Base-by-base conservation (phyloP, 768 basidiomycete species). In the Trichaptum fuscoviolaceum region DNA sequence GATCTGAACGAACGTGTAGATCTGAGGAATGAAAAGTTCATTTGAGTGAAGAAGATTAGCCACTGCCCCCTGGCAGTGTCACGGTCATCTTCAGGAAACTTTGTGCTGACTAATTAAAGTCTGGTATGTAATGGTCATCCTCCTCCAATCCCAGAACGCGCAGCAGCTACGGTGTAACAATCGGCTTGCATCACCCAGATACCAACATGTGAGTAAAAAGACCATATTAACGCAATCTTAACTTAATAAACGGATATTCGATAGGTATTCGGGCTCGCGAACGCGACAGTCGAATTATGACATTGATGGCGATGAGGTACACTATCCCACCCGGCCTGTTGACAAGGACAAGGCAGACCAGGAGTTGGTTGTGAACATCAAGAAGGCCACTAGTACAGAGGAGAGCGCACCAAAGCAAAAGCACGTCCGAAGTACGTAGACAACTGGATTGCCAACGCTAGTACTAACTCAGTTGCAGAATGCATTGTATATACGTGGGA, bases 401-500 rank as follows among this genome's bases (percentile, higher is more conserved):
- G 97, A 99, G 81, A 86, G 88, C 30, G 96, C 97, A 5, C 97
- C 97, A 8, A 99, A 99, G 78, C 96, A 98, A 84, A 99, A 99
- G 75, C 97, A 99, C 75, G 97, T 99, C 72, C 87, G 97, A 76
- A 99, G 96, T 98, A 79, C 76, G 90, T 83, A 58, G 63, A 24
- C 63, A 30, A 0, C 4, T 52, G 9, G 26, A 17, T 20, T 25
- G n/a, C 36, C 0, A 12, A 57, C 62, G 27, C 65, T 26, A 63
- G 58, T 36, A 66, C 66, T 18, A n/a, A 18, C 15, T 15, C 61
- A 57, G 57, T 35, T 9, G 10, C 76, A 99, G 96, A 98, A 81
- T 94, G 92, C 73, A 98, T 99, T 75, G 93, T 99, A 26, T 99
- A 95, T 77, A 99, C 97, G 7, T 98, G 96, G 96, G 97, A 99